Percentiles rank a stretch among this genome's conserved stretches.
phyloP scores from a whole-genome alignment of 31 red algal genomes.

The Asparagopsis taxiformis region DNA sequence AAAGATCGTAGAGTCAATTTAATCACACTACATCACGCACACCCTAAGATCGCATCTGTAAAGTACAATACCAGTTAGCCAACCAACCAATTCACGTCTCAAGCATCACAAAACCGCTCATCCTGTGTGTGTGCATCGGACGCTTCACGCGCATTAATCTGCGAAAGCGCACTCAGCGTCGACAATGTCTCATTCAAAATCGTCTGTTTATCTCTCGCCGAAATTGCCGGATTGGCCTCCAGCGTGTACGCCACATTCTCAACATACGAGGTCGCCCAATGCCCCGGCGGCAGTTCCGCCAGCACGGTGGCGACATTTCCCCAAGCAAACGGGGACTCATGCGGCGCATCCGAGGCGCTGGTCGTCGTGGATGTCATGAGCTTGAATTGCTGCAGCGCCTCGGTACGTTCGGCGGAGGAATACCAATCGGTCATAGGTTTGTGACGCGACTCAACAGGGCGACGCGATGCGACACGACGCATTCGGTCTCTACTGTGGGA shows the following conservation, averaged over 20 bases:
- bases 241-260: slow-evolving; percentile 15
- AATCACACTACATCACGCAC: neutral
- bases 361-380: slow-evolving; percentile 1
- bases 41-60: neutral
- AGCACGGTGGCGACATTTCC: slow-evolving; percentile 19
- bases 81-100: slow-evolving; percentile 6
- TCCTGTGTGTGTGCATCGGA: too few species aligned
- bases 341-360: neutral
- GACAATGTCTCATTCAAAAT: slow-evolving; percentile 27
- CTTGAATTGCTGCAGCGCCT: slow-evolving; percentile 23
- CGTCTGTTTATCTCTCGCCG: slow-evolving; percentile 18
- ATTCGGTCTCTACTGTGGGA: too few species aligned
- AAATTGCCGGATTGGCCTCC: slow-evolving; percentile 25
- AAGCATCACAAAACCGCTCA: slow-evolving; percentile 33
- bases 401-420: slow-evolving; percentile 16
- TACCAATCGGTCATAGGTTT: too few species aligned
- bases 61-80: neutral
- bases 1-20: neutral
- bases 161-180: slow-evolving; percentile 27
- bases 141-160: too few species aligned
- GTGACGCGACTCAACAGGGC: too few species aligned
- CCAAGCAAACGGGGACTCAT: slow-evolving; percentile 29
- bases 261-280: slow-evolving; percentile 43
- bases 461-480: too few species aligned
- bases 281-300: slow-evolving; percentile 21